Percentiles rank a stretch among this genome's conserved stretches.
phyloP scores from a whole-genome alignment of 108 stramenopile genomes.

The Schizochytrium sp. region DNA sequence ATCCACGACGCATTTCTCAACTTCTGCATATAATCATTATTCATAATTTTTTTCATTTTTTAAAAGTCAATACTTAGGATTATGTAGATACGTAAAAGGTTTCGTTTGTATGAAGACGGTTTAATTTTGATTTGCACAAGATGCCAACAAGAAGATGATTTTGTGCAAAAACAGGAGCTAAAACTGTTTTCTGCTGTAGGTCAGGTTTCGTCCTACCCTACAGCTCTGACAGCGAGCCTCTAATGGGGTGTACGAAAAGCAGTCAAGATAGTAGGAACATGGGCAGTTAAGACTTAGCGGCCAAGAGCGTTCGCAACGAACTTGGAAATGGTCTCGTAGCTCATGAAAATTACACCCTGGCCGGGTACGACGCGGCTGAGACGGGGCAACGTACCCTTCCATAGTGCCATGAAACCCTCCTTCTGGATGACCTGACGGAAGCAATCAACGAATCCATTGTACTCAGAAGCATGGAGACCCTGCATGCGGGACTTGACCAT shows the following conservation, averaged over 20 bases:
- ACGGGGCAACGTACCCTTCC: constrained; percentile 92
- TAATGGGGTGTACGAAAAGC: background rate
- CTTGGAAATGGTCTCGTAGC: constrained; percentile 54
- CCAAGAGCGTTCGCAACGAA: background rate
- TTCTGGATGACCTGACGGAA: constrained; percentile 85
- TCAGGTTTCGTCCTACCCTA: background rate
- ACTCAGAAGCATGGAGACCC: constrained; percentile 87
- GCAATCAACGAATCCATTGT: constrained; percentile 88
- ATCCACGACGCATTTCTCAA: no score
- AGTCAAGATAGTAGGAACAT: background rate
- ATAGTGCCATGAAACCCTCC: constrained; percentile 91
- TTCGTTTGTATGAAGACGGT: background rate
- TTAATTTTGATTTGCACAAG: background rate
- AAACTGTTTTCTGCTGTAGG: background rate
- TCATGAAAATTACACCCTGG: constrained; percentile 62
- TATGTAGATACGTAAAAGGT: background rate
- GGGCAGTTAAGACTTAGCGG: background rate
- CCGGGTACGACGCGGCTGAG: constrained; percentile 61
- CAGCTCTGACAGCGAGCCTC: no score
- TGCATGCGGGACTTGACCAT: constrained; percentile 99
- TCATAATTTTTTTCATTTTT: no score
- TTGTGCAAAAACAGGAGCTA: background rate
- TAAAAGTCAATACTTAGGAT: no score
- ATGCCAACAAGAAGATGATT: background rate
- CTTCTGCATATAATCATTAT: no score